Percentiles rank a stretch among this genome's conserved stretches.
phyloP scores from a whole-genome alignment of 805 yeast genomes.

The Wickerhamiella slavikovae region DNA sequence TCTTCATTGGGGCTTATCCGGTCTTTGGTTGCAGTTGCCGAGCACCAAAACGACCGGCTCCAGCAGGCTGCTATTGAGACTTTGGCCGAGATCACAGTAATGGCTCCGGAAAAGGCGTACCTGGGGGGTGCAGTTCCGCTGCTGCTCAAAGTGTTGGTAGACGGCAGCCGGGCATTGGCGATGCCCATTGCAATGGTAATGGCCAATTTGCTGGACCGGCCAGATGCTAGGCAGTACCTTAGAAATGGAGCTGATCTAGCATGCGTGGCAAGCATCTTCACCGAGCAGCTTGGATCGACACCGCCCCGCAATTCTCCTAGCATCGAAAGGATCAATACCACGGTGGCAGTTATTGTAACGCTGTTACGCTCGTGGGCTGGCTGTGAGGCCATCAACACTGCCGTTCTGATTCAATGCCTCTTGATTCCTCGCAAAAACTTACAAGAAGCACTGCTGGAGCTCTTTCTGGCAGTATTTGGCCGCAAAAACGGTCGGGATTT shows the following conservation, averaged over 20 bases:
- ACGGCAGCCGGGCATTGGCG: constrained; percentile 30
- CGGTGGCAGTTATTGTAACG: constrained; percentile 36
- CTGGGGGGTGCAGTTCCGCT: constrained; percentile 26
- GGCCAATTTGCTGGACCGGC: constrained; percentile 34
- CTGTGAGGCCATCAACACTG: constrained; percentile 36
- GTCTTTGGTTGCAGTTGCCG: constrained; percentile 44
- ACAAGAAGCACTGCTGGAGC: constrained; percentile 46
- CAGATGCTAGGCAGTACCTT: constrained; percentile 30
- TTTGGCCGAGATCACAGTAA: constrained; percentile 27
- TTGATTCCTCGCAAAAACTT: constrained; percentile 19
- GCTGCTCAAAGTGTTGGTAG: constrained; percentile 28
- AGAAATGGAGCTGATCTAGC: constrained; percentile 44
- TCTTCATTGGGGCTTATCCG: constrained; percentile 44
- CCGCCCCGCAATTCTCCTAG: constrained; percentile 25
- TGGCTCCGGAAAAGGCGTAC: constrained; percentile 24
- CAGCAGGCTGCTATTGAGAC: constrained; percentile 32
- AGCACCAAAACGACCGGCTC: constrained; percentile 30
- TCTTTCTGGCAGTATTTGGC: constrained; percentile 46
- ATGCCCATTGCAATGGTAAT: constrained; percentile 27
- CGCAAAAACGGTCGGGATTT: constrained; percentile 24
- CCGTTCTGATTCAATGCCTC: constrained; percentile 16
- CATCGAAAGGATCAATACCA: constrained; percentile 34
- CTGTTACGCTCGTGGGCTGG: constrained; percentile 65
- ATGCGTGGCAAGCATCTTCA: constrained; percentile 44
- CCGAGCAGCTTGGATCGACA: constrained; percentile 32